Conservation (phyloP, 768 basidiomycete species). For the Rhizopogon rudus region DNA sequence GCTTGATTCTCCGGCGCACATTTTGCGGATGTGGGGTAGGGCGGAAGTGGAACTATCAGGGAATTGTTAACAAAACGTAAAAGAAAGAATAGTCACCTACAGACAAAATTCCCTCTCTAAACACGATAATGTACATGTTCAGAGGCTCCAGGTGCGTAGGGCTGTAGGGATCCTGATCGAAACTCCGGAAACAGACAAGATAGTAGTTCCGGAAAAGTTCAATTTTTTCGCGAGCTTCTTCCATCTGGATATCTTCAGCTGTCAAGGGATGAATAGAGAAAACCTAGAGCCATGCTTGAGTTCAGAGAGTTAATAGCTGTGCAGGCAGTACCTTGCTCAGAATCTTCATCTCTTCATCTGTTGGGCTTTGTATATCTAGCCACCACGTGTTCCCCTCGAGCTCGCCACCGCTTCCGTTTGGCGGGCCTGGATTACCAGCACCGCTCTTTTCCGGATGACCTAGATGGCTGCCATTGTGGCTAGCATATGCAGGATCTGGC, state of each 20-base stretch:
- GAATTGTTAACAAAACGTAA: not conserved
- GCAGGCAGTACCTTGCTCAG: constrained; percentile 68
- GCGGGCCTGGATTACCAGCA: constrained; percentile 11
- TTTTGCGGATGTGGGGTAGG: constrained; percentile 98
- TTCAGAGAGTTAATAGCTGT: not conserved
- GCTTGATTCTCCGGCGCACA: constrained; percentile 96
- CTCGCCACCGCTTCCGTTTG: constrained; percentile 30
- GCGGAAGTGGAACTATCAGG: constrained; percentile 85
- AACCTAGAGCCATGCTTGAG: constrained; percentile 47
- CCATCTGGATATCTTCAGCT: constrained; percentile 99
- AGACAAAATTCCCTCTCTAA: constrained; percentile 92
- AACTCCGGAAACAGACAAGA: constrained; percentile 97
- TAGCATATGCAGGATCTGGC: constrained; percentile 1
- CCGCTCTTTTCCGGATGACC: constrained; percentile 15
- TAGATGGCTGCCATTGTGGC: constrained; percentile 1
- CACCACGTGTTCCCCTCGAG: constrained; percentile 90
- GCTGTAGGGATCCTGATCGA: constrained; percentile 97
- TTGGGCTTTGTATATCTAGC: constrained; percentile 90
- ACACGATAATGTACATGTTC: constrained; percentile 99
- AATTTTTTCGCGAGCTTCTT: constrained; percentile 99
- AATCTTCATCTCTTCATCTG: constrained; percentile 98
- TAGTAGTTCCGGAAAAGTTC: constrained; percentile 99
- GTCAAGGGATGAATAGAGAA: constrained; percentile 97
- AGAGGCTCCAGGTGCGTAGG: constrained; percentile 96
- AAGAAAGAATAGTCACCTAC: constrained; percentile 40